Percentiles rank a stretch among this genome's conserved stretches.
These are phyloP conservation scores for Triticum turgidum DNA, from an alignment of 176 grass and related monocot genomes.

Conservation along the genomic window DNA sequence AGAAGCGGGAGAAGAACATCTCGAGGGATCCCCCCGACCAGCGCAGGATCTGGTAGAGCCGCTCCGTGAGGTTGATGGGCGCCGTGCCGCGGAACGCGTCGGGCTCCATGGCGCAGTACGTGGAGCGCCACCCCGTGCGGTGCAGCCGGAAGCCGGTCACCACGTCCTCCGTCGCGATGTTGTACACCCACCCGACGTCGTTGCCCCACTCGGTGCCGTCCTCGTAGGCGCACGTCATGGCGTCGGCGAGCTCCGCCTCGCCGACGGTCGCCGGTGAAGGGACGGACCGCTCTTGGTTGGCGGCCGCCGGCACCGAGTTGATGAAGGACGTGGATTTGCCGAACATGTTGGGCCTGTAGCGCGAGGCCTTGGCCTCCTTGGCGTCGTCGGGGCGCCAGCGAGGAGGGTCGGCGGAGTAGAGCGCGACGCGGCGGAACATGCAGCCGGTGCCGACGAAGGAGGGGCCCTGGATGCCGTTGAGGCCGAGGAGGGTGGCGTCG, in stretches of 20 bases:
- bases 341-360: background rate
- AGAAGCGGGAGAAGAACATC: constrained; percentile 20
- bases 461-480: constrained; percentile 9
- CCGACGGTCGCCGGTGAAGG: background rate
- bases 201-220: background rate
- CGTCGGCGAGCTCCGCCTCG: background rate
- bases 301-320: background rate
- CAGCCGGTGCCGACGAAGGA: constrained; percentile 17
- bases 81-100: constrained; percentile 32
- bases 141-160: constrained; percentile 20
- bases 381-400: background rate
- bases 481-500: background rate
- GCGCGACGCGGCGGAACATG: background rate
- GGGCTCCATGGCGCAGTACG: constrained; percentile 17
- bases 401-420: background rate
- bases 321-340: background rate
- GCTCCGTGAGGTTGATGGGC: constrained; percentile 25
- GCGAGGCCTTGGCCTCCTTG: background rate
- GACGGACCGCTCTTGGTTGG: background rate
- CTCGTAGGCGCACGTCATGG: background rate
- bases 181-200: constrained; percentile 15
- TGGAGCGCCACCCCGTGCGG: constrained; percentile 14
- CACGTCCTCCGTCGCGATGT: constrained; percentile 28
- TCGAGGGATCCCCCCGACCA: constrained; percentile 14
- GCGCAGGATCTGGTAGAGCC: constrained; percentile 11